Conservation (phyloP, 2,329 filamentous ascomycete species). For the Cladophialophora carrionii region DNA sequence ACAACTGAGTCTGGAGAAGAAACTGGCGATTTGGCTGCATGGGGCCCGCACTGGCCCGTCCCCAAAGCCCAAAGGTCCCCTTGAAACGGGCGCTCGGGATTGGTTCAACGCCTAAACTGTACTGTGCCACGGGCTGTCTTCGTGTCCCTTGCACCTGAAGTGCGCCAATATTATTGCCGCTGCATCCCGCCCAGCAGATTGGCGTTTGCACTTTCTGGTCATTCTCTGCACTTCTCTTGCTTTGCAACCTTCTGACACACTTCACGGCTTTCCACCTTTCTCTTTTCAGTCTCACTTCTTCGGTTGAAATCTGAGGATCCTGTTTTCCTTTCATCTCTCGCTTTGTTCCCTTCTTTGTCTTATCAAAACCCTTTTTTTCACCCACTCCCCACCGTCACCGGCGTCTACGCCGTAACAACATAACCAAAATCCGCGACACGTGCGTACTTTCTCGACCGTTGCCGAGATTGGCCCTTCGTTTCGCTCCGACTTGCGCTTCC, state of each 20-base stretch:
- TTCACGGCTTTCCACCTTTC: conserved; percentile 5
- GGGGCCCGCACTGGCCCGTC: too few species aligned
- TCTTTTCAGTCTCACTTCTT: conserved; percentile 18
- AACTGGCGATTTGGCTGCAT: conserved; percentile 9
- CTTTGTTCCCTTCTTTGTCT: conserved; percentile 25
- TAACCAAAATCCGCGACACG: conserved; percentile 12
- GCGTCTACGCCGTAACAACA: conserved; percentile 1
- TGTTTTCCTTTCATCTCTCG: conserved; percentile 22
- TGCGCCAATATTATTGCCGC: conserved; percentile 18
- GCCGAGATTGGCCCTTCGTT: conserved; percentile 9
- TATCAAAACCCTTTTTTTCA: conserved; percentile 14
- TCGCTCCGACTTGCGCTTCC: conserved; percentile 6
- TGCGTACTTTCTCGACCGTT: conserved; percentile 13
- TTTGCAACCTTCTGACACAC: conserved; percentile 20
- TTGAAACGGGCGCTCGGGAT: neutral
- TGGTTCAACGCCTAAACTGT: conserved; percentile 8
- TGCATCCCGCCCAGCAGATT: conserved; percentile 3
- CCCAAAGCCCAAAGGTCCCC: neutral
- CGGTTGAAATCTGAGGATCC: conserved; percentile 7
- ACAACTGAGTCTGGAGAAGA: conserved; percentile 1
- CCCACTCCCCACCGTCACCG: neutral
- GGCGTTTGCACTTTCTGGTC: conserved; percentile 2
- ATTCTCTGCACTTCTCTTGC: conserved; percentile 15
- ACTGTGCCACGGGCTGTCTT: too few species aligned
- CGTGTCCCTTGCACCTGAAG: neutral